phyloP scores from a whole-genome alignment of 345 rosid species.

The Rhodamnia argentea region DNA sequence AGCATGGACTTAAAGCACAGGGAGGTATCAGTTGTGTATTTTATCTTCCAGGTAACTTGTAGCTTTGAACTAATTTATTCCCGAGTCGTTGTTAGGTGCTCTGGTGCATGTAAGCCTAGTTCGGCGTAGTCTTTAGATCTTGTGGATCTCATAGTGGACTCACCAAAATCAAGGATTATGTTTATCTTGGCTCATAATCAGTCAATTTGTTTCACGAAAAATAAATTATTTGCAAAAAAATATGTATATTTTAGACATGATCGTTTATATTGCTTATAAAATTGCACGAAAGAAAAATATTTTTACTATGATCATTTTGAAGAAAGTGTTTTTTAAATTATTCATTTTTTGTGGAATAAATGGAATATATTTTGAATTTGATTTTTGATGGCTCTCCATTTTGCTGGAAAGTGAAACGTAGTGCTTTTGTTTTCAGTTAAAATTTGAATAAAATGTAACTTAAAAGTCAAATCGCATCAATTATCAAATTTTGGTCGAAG shows the following conservation, averaged over 20 bases:
- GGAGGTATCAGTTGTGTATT: not conserved
- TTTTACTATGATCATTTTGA: not conserved
- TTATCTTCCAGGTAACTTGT: not conserved
- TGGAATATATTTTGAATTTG: too few relatives aligned
- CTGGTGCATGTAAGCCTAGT: not conserved
- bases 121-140: not conserved
- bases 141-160: not conserved
- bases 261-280: accelerated
- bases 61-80: not conserved
- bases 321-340: not conserved
- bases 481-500: not conserved
- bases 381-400: too few relatives aligned
- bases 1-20: not conserved
- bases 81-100: not conserved
- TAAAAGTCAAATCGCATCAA: not conserved
- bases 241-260: not conserved
- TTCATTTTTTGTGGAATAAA: accelerated
- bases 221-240: accelerated
- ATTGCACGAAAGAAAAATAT: accelerated
- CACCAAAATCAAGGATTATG: not conserved
- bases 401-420: too few relatives aligned
- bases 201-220: accelerated
- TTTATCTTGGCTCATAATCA: not conserved
- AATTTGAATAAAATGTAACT: not conserved
- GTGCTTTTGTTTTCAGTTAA: not conserved